These are phyloP conservation scores for Holtermanniella nyarrowii DNA, from an alignment of 768 basidiomycete species.

Conservation along the genomic window DNA sequence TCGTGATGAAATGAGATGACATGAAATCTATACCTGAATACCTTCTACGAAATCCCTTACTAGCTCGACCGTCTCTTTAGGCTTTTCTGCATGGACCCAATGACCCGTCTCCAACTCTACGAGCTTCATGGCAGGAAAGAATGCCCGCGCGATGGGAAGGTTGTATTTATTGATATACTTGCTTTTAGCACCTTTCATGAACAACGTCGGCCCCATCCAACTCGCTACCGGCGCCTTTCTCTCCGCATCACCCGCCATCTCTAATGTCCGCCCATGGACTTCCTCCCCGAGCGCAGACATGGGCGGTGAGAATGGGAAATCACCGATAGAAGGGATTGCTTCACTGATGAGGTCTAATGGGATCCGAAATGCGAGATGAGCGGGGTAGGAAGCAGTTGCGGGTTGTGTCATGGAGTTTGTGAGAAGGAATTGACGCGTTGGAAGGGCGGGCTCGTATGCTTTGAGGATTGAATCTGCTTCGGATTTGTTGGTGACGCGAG, in stretches of 20 bases:
- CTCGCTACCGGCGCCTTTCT: slow-evolving; percentile 41
- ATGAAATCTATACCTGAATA: slow-evolving; percentile 1
- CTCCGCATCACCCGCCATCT: slow-evolving; percentile 6
- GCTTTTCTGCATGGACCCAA: slow-evolving; percentile 83
- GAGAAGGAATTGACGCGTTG: slow-evolving; percentile 68
- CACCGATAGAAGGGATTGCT: slow-evolving; percentile 58
- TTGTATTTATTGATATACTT: slow-evolving; percentile 69
- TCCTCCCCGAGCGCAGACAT: not conserved
- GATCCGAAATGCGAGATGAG: slow-evolving; percentile 55
- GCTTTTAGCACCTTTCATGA: slow-evolving; percentile 71
- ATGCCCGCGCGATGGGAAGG: slow-evolving; percentile 50
- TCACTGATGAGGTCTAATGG: slow-evolving; percentile 58
- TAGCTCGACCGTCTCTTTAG: slow-evolving; percentile 42
- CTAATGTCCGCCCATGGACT: slow-evolving; percentile 35
- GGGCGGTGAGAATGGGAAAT: slow-evolving; percentile 55
- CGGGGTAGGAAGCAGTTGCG: slow-evolving; percentile 23
- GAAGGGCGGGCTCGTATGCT: slow-evolving; percentile 56
- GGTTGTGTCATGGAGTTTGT: slow-evolving; percentile 58
- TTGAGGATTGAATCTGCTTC: slow-evolving; percentile 60
- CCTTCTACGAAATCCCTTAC: slow-evolving; percentile 40
- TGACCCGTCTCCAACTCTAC: slow-evolving; percentile 65
- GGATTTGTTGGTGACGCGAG: slow-evolving; percentile 52
- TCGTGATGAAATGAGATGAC: not conserved
- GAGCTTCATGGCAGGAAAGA: slow-evolving; percentile 63
- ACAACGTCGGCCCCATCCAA: slow-evolving; percentile 54